These are phyloP conservation scores for Rickenella mellea DNA, from an alignment of 768 basidiomycete genomes.

Conservation along the genomic window DNA sequence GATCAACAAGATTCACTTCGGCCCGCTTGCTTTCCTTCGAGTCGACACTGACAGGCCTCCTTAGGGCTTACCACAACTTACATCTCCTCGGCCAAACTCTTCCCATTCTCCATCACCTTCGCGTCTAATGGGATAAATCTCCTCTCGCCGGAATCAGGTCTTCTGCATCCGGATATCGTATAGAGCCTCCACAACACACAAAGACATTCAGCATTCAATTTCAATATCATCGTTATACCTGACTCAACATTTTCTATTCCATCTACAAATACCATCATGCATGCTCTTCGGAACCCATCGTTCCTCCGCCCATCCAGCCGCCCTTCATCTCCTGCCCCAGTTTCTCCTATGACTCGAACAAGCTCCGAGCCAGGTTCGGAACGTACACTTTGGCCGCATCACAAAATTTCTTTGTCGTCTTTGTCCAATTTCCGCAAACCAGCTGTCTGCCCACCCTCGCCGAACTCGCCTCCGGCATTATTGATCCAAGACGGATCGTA, in stretches of 20 bases:
- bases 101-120: constrained; percentile 1
- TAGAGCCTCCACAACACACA: constrained; percentile 19
- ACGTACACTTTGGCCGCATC: constrained; percentile 37
- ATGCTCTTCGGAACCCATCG: constrained; percentile 58
- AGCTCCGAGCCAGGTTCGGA: constrained; percentile 33
- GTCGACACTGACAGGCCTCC: constrained; percentile 73
- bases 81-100: constrained; percentile 5
- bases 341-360: constrained; percentile 19
- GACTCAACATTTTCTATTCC: constrained; percentile 14
- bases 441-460: constrained; percentile 30
- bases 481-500: constrained; percentile 74
- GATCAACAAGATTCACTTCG: constrained; percentile 47
- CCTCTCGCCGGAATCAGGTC: constrained; percentile 26
- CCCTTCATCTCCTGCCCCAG: constrained; percentile 51
- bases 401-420: constrained; percentile 53
- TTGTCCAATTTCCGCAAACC: constrained; percentile 45
- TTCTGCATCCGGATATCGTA: constrained; percentile 25
- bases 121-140: constrained; percentile 34
- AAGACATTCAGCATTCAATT: constrained; percentile 15
- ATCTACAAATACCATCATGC: constrained; percentile 32
- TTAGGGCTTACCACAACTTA: constrained; percentile 34
- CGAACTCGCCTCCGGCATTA: constrained; percentile 27
- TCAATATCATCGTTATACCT: constrained; percentile 12
- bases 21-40: constrained; percentile 46
- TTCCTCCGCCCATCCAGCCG: constrained; percentile 58